Evolutionary conservation across 164 flowering plant species (phyloP).

Genomic region (Vitis amurensis): DNA sequence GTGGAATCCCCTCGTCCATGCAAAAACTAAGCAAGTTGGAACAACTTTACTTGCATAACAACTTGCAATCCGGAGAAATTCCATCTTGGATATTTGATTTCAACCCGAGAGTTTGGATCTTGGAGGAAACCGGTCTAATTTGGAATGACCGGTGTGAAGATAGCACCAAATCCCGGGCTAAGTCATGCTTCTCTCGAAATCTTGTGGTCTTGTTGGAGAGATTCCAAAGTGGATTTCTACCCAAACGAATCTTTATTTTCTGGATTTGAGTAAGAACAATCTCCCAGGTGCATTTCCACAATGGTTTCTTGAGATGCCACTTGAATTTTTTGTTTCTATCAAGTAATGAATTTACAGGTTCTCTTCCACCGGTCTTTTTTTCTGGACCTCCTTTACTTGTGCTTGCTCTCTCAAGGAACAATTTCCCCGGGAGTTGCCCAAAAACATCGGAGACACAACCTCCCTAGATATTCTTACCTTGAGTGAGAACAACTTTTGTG

Average conservation of each 20-base stretch:
- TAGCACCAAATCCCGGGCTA: constrained; percentile 31
- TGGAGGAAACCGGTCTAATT: too few species aligned
- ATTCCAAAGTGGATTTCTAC: constrained; percentile 50
- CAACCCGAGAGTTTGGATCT: too few species aligned
- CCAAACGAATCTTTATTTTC: constrained; percentile 33
- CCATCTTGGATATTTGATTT: too few species aligned
- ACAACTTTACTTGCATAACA: too few species aligned
- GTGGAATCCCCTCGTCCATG: too few species aligned
- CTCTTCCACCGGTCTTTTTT: constrained; percentile 42
- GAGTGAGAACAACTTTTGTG: too few species aligned
- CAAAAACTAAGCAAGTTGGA: too few species aligned
- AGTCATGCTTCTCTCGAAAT: constrained; percentile 32
- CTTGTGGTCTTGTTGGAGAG: constrained; percentile 37
- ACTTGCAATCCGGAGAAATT: too few species aligned
- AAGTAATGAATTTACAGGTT: constrained; percentile 42
- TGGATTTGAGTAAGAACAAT: constrained; percentile 51
- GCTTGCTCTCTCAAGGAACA: constrained; percentile 47
- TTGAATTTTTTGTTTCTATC: constrained; percentile 36
- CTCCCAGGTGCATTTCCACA: constrained; percentile 39
- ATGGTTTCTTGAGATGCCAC: constrained; percentile 39
- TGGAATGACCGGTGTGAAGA: neutral
- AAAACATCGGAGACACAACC: too few species aligned
- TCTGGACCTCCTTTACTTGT: constrained; percentile 23
- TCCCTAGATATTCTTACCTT: too few species aligned
- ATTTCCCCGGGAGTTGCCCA: too few species aligned